Evolutionary conservation across 2,329 filamentous ascomycete genomes (phyloP).

Genomic region (Chaetomiaceae sp.): DNA sequence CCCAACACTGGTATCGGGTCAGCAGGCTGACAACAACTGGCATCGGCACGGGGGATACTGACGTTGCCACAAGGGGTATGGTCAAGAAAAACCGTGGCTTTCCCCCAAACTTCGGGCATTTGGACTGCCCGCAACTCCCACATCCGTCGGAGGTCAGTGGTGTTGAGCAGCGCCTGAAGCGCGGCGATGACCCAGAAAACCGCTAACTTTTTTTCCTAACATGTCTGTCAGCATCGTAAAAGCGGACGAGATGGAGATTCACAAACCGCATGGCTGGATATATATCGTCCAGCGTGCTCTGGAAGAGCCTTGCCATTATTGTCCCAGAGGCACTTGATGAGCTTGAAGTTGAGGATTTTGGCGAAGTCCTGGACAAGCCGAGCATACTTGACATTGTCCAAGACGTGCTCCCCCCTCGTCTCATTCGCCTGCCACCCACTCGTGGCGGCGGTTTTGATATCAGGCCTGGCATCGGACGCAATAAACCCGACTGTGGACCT

Average conservation of each 20-base stretch:
- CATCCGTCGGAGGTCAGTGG: slow-evolving; percentile 7
- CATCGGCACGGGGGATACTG: not conserved
- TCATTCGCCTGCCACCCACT: slow-evolving; percentile 18
- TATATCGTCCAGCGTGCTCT: slow-evolving; percentile 13
- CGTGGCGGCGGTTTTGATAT: slow-evolving; percentile 10
- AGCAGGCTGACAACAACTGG: not conserved
- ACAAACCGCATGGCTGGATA: slow-evolving; percentile 6
- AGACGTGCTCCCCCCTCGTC: not conserved
- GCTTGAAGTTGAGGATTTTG: slow-evolving; percentile 1
- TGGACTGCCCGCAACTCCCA: slow-evolving; percentile 1
- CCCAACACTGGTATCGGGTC: slow-evolving; percentile 10
- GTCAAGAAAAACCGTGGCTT: slow-evolving; percentile 12
- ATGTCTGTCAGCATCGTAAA: not conserved
- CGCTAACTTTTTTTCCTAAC: slow-evolving; percentile 20
- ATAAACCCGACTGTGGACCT: slow-evolving; percentile 18
- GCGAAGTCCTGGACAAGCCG: slow-evolving; percentile 8
- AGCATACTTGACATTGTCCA: slow-evolving; percentile 16
- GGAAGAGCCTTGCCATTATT: slow-evolving; percentile 1
- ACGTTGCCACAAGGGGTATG: slow-evolving; percentile 18
- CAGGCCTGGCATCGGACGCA: not conserved
- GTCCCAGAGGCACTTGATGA: slow-evolving; percentile 1
- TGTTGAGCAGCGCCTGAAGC: slow-evolving; percentile 3
- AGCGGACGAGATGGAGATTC: too few relatives aligned
- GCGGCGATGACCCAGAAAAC: slow-evolving; percentile 16
- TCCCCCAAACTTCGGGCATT: not conserved